Evolutionary conservation across 176 grass and related monocot species (phyloP), one percentile per base, ranked within the genome.

Genomic region (Guadua angustifolia): DNA sequence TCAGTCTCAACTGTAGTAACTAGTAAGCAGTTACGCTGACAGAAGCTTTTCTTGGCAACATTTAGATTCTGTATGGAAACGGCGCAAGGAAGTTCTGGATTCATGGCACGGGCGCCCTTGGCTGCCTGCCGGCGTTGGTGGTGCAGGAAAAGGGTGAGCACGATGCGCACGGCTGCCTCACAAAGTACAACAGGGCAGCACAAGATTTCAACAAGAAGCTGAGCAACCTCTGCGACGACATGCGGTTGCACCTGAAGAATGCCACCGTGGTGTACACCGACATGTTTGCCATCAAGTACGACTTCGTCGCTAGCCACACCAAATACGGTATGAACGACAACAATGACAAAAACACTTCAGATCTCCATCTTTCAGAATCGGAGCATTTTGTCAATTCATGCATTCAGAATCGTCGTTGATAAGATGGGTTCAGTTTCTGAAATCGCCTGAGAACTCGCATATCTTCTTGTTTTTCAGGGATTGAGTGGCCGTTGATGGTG

Each of bases 51-150:
- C 15, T 38, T 45, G 15, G 70, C 55, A 32, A 81, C 25, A 4
- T 82, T 77, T 72, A 97, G 95, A 82, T 84, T 49, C 38, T 97
- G 66, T 89, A 97, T 5, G 88, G 82, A 16, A 86, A 75, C 22
- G 95, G 95, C 7, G 95, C 87, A 5, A 89, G 88, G 78, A 94
- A 91, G 40, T 94, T 97, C 66, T 97, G 95, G 95, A 87, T 97
- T 22, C 90, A 94, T 9, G 88, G 79, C 75, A 91, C 88, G 0
- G 89, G 92, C 3, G 92, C 95, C 18, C 79, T 94, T 3, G 95
- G 95, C 16, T 97, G 95, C 82, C 84, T 97, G 58, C 95, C 95
- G 7, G 88, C 93, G 36, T 64, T 89, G 65, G 90, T 92, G 74
- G 88, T 86, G 74, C 49, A 57, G 84, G 85, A 84, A 67, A 62